Base-by-base conservation (phyloP, 306 rosid species). In the Lotus japonicus region DNA sequence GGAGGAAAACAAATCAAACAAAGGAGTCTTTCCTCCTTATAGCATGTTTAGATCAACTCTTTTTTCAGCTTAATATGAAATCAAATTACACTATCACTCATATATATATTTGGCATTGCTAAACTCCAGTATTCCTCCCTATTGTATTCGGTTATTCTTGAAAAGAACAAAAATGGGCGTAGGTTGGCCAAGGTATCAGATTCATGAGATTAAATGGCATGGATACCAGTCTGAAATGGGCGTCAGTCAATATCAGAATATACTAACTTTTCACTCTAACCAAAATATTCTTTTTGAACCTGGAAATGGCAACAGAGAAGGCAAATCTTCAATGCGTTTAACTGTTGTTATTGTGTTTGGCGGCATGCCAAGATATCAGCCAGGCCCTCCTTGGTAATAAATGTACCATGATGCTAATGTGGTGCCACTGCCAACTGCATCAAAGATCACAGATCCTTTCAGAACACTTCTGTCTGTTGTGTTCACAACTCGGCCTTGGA, bases 401-500 rank as follows among this genome's bases (percentile, higher is more conserved):
- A 68, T 64, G 63, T 48, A 10, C 51, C 79, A 41, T 46, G 56
- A 45, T 17, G 43, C 61, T 12, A 60, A 31, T 28, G 4, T 28
- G 7, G 36, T 5, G 7, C 6, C 6, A 35, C 54, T 19, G 46
- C 46, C 61, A 49, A 31, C 71, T 49, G 73, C 72, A 36, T 42
- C 75, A 10, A 68, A 5, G 45, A 63, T 56, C 75, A 63, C 16
- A 11, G 42, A 23, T 21, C 45, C 67, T 52, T 46, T 31, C 10
- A 61, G 54, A 43, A 21, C 48, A 9, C 12, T 26, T 43, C 11
- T 58, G 58, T 67, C 52, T 12, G 14, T 36, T 28, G 26, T 61
- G 71, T 72, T 86, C 77, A 95, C 76, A 95, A 79, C 77, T 95
- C 97, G 5, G 95, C 95, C 88, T 75, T 88, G 11, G 89, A 82